Percentiles rank a stretch among this genome's conserved stretches.
These are phyloP conservation scores for Poteriospumella lacustris DNA, from an alignment of 108 stramenopile genomes.

Conservation along the genomic window DNA sequence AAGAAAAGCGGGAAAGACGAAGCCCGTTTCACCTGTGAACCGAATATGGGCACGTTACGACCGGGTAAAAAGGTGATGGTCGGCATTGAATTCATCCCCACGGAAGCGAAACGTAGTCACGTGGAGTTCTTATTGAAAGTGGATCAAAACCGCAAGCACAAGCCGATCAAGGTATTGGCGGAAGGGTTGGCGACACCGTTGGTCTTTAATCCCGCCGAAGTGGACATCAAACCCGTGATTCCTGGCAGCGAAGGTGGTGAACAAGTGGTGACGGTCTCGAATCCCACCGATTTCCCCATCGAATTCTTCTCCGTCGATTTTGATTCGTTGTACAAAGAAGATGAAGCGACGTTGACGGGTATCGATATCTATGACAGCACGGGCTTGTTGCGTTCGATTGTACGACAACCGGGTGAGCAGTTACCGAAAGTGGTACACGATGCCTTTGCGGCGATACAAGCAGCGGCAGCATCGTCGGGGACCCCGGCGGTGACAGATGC, in stretches of 20 bases:
- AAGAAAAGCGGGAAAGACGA: slow-evolving; percentile 43
- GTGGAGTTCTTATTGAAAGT: slow-evolving; percentile 50
- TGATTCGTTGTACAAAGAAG: slow-evolving; percentile 47
- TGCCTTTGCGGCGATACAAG: not conserved
- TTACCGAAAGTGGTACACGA: slow-evolving; percentile 39
- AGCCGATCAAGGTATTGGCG: slow-evolving; percentile 39
- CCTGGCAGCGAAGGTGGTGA: slow-evolving; percentile 37
- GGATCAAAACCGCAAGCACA: slow-evolving; percentile 28
- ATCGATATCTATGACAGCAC: slow-evolving; percentile 29
- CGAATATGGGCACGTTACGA: slow-evolving; percentile 39
- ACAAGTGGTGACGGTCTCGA: slow-evolving; percentile 40
- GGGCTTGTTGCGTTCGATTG: slow-evolving; percentile 41
- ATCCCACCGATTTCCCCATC: slow-evolving; percentile 38
- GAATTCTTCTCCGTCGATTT: slow-evolving; percentile 64
- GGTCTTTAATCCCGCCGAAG: slow-evolving; percentile 37
- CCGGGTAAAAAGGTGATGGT: slow-evolving; percentile 44
- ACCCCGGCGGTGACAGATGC: not conserved
- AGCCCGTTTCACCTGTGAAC: slow-evolving; percentile 36
- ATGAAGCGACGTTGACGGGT: slow-evolving; percentile 44
- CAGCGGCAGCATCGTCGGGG: too few species aligned
- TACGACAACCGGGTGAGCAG: slow-evolving; percentile 38
- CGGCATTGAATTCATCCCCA: slow-evolving; percentile 53
- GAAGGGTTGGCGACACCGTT: slow-evolving; percentile 37
- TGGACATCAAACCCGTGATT: slow-evolving; percentile 52
- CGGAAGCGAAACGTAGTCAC: slow-evolving; percentile 37